A percentile compares a stretch with the other conserved stretches of the same genome.
phyloP scores from a whole-genome alignment of 2,329 filamentous ascomycete species.

The Hymenoscyphus salicellus region DNA sequence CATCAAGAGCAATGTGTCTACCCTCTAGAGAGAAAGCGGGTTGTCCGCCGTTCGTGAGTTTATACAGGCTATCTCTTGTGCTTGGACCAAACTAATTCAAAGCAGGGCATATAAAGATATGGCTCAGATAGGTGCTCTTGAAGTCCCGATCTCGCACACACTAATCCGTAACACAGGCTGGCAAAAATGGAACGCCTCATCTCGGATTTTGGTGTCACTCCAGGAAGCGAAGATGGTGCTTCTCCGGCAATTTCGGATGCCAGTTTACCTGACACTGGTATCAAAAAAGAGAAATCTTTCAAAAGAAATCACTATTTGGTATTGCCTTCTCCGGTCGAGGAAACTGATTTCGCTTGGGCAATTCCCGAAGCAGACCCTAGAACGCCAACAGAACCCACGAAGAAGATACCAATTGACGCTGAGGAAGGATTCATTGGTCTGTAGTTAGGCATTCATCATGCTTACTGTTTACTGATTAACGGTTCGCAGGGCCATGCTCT shows the following conservation, averaged over 20 bases:
- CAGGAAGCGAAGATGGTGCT: conserved; percentile 5
- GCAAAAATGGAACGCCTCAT: conserved; percentile 22
- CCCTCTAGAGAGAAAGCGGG: conserved; percentile 14
- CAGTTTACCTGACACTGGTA: conserved; percentile 2
- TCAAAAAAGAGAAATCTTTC: not conserved
- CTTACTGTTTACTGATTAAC: not conserved
- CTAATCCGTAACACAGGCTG: conserved; percentile 4
- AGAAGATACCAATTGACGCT: conserved; percentile 4
- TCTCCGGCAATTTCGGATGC: conserved; percentile 13
- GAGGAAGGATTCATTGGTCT: not conserved
- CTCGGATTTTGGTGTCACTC: conserved; percentile 15
- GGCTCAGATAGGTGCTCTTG: conserved; percentile 11
- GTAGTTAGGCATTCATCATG: not conserved
- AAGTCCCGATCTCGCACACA: not conserved
- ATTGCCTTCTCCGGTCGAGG: conserved; percentile 8
- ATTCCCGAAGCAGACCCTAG: conserved; percentile 2
- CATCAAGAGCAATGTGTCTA: conserved; percentile 16
- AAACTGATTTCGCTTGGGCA: conserved; percentile 11
- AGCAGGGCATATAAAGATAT: conserved; percentile 22
- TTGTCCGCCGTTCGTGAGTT: conserved; percentile 18
- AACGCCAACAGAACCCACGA: conserved; percentile 2
- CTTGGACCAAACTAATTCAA: not conserved
- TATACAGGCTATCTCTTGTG: not conserved
- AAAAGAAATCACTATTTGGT: conserved; percentile 5
- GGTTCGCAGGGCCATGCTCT: conserved; percentile 12